A percentile compares a stretch with the other conserved stretches of the same genome.
Evolutionary conservation across 1,284 basidiomycete species (phyloP).

Genomic region (Fomitopsis betulina): DNA sequence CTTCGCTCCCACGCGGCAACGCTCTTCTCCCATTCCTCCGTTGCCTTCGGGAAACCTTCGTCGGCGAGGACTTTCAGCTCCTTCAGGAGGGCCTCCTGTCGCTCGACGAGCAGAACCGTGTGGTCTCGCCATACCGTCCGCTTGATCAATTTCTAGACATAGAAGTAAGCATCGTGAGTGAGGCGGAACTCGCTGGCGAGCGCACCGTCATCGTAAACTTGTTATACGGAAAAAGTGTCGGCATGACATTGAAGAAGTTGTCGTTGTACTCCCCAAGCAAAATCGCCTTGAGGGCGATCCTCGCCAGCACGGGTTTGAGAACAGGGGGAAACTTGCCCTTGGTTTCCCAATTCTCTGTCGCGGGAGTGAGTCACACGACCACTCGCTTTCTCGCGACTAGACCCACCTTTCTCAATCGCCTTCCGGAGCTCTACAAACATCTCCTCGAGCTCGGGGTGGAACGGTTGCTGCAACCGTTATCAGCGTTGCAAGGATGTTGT

Average conservation of each 20-base stretch:
- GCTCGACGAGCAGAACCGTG: slow-evolving; percentile 51
- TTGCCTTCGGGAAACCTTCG: slow-evolving; percentile 61
- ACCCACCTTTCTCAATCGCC: slow-evolving; percentile 53
- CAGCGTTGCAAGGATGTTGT: slow-evolving; percentile 1
- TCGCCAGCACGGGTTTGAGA: slow-evolving; percentile 70
- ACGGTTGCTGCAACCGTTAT: slow-evolving; percentile 39
- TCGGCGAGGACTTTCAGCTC: slow-evolving; percentile 55
- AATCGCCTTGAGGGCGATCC: slow-evolving; percentile 77
- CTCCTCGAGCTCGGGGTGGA: slow-evolving; percentile 65
- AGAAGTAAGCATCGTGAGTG: not conserved
- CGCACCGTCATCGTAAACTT: slow-evolving; percentile 82
- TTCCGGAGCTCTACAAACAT: slow-evolving; percentile 59
- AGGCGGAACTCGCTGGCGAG: not conserved
- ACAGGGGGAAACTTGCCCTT: slow-evolving; percentile 87
- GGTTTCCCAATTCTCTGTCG: slow-evolving; percentile 59
- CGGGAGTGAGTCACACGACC: not conserved
- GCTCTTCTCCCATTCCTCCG: slow-evolving; percentile 70
- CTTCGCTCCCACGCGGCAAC: slow-evolving; percentile 63
- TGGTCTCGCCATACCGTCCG: slow-evolving; percentile 73
- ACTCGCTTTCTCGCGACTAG: not conserved
- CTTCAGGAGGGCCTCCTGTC: slow-evolving; percentile 58
- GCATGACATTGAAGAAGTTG: slow-evolving; percentile 87
- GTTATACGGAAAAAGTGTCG: slow-evolving; percentile 87
- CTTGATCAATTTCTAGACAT: slow-evolving; percentile 73
- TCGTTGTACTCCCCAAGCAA: slow-evolving; percentile 86